Evolutionary conservation across 2,329 filamentous ascomycete species (phyloP), one percentile per base, ranked within the genome.

Genomic region (Paecilomyces formosus): DNA sequence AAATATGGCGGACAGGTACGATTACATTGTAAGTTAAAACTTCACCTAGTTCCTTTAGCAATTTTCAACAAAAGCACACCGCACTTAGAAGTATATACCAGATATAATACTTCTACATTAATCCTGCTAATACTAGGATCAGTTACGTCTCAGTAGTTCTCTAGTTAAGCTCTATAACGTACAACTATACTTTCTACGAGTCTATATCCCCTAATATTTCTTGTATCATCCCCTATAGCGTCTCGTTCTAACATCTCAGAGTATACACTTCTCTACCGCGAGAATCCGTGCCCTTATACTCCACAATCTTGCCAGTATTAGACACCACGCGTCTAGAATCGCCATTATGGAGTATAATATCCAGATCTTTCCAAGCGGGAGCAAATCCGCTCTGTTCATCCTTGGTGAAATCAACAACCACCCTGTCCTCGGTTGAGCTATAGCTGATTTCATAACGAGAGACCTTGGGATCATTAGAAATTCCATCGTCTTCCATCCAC

Each of bases 401-500:
- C 70, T n/a, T 71, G 69, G 65, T 63, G n/a, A 81, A 76, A 1
- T 68, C 66, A 1, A 84, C 75, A 33, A 63, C 60, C 0, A 85
- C 72, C 57, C 77, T 74, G 12, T 75, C 72, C 2, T 75, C 71
- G 0, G 76, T 79, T 1, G 77, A 76, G 39, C 70, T 70, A 61
- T 82, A 82, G 26, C 57, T 68, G 30, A 82, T 49, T 0, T 69
- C 76, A 61, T 80, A 81, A 5, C 61, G 68, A 0, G 78, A 75
- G 22, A 80, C 75, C 18, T 66, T 63, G 2, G 75, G 71, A 3
- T 71, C 60, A 7, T 77, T 74, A 8, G 81, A 79, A 28, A 84
- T 77, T 0, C 82, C 82, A 68, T 85, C 82, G 60, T 85, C 82
- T 65, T 85, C 83, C 54, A 77, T 78, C 82, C 82, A 85, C 0